phyloP scores from a whole-genome alignment of 2,329 filamentous ascomycete species.

The Exophiala mesophila region DNA sequence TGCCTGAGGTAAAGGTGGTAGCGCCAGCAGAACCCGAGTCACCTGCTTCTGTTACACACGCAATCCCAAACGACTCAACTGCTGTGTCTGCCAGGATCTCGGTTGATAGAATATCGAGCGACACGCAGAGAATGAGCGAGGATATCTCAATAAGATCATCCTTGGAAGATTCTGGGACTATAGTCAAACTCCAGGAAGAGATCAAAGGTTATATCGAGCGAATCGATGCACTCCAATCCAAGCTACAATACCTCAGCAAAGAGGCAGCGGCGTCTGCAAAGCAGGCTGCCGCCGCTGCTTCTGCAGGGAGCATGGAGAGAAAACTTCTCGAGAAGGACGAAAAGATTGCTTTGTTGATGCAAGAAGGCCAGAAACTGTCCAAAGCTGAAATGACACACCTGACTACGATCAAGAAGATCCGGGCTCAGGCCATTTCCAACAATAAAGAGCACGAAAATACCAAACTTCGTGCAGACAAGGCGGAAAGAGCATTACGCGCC shows the following conservation, averaged over 20 bases:
- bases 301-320: conserved; percentile 64
- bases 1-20: not conserved
- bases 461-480: conserved; percentile 53
- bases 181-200: conserved; percentile 53
- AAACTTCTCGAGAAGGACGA: conserved; percentile 86
- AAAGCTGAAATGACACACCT: conserved; percentile 81
- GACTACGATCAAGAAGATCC: conserved; percentile 74
- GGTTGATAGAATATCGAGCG: conserved; percentile 32
- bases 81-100: too few species aligned
- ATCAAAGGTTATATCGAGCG: conserved; percentile 77
- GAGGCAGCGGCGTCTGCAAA: conserved; percentile 73
- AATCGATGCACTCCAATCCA: conserved; percentile 86
- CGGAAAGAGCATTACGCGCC: conserved; percentile 51
- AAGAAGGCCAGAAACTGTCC: conserved; percentile 85
- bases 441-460: conserved; percentile 47
- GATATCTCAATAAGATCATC: conserved; percentile 8
- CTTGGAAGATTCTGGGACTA: conserved; percentile 6
- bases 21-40: not conserved
- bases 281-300: conserved; percentile 58
- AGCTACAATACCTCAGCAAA: conserved; percentile 80
- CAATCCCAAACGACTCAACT: not conserved
- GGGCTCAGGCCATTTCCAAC: conserved; percentile 48
- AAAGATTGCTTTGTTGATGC: conserved; percentile 81
- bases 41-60: not conserved
- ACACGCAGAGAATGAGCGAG: conserved; percentile 27